Conservation (phyloP, 108 stramenopile species). For the Aurantiochytrium sp. region DNA sequence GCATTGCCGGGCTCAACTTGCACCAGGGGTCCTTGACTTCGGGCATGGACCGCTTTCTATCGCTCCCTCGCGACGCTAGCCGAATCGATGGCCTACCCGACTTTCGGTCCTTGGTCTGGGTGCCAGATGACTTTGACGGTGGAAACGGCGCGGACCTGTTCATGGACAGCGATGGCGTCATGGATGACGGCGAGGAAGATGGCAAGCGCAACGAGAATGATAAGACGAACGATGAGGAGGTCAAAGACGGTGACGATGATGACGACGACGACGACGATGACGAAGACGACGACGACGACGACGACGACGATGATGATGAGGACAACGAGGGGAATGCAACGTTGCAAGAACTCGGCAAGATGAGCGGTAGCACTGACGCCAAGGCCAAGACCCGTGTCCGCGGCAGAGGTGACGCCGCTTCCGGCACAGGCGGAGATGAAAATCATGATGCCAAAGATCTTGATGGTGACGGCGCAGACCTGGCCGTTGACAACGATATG, state of each 20-base stretch:
- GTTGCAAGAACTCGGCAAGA: background rate
- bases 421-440: background rate
- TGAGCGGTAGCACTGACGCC: background rate
- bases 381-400: too few relatives aligned
- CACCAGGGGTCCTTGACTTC: background rate
- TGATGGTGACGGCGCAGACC: background rate
- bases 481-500: background rate
- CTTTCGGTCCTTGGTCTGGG: too few relatives aligned
- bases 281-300: background rate
- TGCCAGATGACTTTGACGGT: too few relatives aligned
- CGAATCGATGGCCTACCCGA: too few relatives aligned
- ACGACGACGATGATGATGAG: background rate
- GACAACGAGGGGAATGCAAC: background rate
- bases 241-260: background rate
- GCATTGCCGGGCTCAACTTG: too few relatives aligned
- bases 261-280: background rate
- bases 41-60: background rate
- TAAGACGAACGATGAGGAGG: too few relatives aligned
- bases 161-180: too few relatives aligned
- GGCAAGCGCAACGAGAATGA: too few relatives aligned
- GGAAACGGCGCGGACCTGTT: too few relatives aligned
- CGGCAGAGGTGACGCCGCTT: too few relatives aligned
- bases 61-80: too few relatives aligned
- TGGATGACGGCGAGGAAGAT: too few relatives aligned
- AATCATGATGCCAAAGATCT: background rate